These are phyloP conservation scores for Seiridium cupressi DNA, from an alignment of 2,329 filamentous ascomycete species.

Conservation along the genomic window DNA sequence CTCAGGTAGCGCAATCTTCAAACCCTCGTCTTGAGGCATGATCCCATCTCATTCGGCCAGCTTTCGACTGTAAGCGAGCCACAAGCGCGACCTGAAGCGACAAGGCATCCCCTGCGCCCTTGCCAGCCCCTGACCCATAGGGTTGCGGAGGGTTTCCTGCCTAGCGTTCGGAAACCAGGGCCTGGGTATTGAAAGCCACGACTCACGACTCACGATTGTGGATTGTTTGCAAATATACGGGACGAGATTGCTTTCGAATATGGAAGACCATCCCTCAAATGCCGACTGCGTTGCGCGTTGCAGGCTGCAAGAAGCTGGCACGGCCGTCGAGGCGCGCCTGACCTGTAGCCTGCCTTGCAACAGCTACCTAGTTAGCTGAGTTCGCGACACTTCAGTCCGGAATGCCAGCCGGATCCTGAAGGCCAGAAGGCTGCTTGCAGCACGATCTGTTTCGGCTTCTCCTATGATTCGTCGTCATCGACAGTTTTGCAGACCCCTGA, in stretches of 20 bases:
- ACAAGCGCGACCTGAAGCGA: background rate
- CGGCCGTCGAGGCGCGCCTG: too few relatives aligned
- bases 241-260: background rate
- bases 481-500: background rate
- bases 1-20: background rate
- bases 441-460: background rate
- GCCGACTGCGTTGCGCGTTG: background rate
- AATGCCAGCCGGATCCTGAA: background rate
- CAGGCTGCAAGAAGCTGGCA: too few relatives aligned
- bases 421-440: background rate
- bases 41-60: conserved; percentile 1
- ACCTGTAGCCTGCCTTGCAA: too few relatives aligned
- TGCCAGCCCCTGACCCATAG: conserved; percentile 4
- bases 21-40: background rate
- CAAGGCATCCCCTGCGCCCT: conserved; percentile 6
- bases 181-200: conserved; percentile 4
- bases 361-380: too few relatives aligned
- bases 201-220: background rate
- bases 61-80: conserved; percentile 7
- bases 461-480: background rate
- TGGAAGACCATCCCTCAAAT: background rate
- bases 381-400: too few relatives aligned
- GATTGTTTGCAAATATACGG: background rate
- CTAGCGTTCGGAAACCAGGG: conserved; percentile 6
- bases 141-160: conserved; percentile 2